Percentiles rank a stretch among this genome's conserved stretches.
These are phyloP conservation scores for Magnolia kwangsiensis DNA, from an alignment of 164 flowering plant species.

Conservation along the genomic window DNA sequence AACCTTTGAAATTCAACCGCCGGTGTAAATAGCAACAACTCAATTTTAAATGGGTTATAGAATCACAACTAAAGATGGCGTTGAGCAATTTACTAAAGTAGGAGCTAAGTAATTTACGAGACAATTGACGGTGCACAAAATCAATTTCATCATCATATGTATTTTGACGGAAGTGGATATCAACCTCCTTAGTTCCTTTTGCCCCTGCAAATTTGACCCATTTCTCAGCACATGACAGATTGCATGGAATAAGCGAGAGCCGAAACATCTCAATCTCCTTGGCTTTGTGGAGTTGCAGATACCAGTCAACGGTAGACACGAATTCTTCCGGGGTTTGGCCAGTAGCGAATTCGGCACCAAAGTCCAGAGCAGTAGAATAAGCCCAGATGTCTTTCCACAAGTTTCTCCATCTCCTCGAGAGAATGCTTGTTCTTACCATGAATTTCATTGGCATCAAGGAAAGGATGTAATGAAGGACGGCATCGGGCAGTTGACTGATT, in stretches of 20 bases:
- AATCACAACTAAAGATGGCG: neutral
- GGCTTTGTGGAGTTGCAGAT: neutral
- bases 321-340: conserved; percentile 3
- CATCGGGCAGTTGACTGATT: conserved; percentile 8
- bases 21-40: neutral
- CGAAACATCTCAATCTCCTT: conserved; percentile 2
- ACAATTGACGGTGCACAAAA: neutral
- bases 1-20: neutral
- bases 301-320: conserved; percentile 2
- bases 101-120: neutral
- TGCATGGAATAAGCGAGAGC: neutral
- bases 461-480: conserved; percentile 3
- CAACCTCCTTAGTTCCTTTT: neutral
- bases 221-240: neutral
- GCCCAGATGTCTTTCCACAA: neutral
- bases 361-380: conserved; percentile 6
- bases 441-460: neutral
- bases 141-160: neutral
- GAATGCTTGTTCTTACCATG: conserved; percentile 6
- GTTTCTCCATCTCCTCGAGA: conserved; percentile 12
- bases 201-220: conserved; percentile 7
- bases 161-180: neutral
- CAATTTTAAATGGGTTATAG: neutral
- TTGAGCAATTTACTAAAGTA: neutral
- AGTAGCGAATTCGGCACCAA: conserved; percentile 6